phyloP scores from a whole-genome alignment of 169 alveolate genomes.

The Besnoitia besnoiti region DNA sequence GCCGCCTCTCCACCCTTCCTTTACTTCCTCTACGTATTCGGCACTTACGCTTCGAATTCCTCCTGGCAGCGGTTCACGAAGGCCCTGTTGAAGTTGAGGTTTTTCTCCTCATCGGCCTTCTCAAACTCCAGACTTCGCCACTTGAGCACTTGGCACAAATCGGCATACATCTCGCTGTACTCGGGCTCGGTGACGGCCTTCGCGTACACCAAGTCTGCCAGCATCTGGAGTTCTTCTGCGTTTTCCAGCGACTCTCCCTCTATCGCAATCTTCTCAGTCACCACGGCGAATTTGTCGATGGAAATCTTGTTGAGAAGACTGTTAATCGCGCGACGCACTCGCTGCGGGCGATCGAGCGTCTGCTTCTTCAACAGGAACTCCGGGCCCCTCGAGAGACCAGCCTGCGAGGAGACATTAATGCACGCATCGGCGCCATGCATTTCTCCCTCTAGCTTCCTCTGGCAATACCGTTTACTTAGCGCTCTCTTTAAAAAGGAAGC shows the following conservation, averaged over 20 bases:
- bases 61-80: constrained; percentile 58
- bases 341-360: constrained; percentile 30
- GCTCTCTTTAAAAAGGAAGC: too few relatives aligned
- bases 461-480: too few relatives aligned
- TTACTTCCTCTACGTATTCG: neutral
- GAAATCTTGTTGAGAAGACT: constrained; percentile 87
- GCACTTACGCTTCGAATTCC: constrained; percentile 52
- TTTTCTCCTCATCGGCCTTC: constrained; percentile 61
- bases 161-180: constrained; percentile 92
- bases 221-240: constrained; percentile 54
- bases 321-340: constrained; percentile 79
- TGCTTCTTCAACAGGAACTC: neutral
- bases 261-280: constrained; percentile 87
- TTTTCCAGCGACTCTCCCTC: constrained; percentile 50
- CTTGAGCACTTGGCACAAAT: constrained; percentile 79
- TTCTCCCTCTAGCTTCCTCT: too few relatives aligned
- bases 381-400: neutral
- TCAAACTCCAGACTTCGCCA: constrained; percentile 61
- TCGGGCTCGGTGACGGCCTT: constrained; percentile 91
- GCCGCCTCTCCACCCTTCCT: too few relatives aligned
- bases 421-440: neutral
- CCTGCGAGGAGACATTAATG: neutral
- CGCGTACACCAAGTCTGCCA: constrained; percentile 45
- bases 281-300: constrained; percentile 87
- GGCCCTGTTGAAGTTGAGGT: constrained; percentile 45